These are phyloP conservation scores for Penicillium canariense DNA, from an alignment of 495 filamentous ascomycete species.

Conservation along the genomic window DNA sequence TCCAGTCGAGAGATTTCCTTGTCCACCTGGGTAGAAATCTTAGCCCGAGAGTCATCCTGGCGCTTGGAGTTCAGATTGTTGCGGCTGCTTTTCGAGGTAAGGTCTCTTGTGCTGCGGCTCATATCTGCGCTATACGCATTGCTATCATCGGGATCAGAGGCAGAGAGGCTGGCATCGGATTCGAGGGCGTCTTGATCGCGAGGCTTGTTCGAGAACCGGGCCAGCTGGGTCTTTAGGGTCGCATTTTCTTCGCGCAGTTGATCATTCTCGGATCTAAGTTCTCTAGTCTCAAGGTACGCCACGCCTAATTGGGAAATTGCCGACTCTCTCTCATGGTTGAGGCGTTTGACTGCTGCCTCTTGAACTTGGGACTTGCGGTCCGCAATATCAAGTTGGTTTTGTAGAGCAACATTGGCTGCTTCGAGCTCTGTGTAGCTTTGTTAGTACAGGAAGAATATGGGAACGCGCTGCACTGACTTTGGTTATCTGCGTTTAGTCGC, in stretches of 20 bases:
- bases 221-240: constrained; percentile 44
- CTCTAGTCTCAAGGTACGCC: constrained; percentile 61
- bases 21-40: constrained; percentile 40
- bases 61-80: constrained; percentile 31
- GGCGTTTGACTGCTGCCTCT: constrained; percentile 57
- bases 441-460: constrained; percentile 1
- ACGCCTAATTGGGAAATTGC: constrained; percentile 61
- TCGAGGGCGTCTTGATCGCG: constrained; percentile 34
- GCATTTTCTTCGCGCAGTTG: constrained; percentile 47
- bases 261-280: constrained; percentile 59
- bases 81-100: constrained; percentile 34
- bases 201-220: constrained; percentile 18
- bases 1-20: constrained; percentile 45
- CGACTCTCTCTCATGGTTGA: constrained; percentile 63
- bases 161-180: constrained; percentile 29
- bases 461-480: constrained; percentile 40
- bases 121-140: constrained; percentile 32
- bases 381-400: constrained; percentile 56
- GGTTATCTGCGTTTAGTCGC: constrained; percentile 49
- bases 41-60: constrained; percentile 34
- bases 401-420: constrained; percentile 53
- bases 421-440: constrained; percentile 51
- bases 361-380: constrained; percentile 57
- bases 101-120: constrained; percentile 35
- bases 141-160: constrained; percentile 34